phyloP scores from a whole-genome alignment of 2,329 filamentous ascomycete genomes.

The Ophiostoma sp. region DNA sequence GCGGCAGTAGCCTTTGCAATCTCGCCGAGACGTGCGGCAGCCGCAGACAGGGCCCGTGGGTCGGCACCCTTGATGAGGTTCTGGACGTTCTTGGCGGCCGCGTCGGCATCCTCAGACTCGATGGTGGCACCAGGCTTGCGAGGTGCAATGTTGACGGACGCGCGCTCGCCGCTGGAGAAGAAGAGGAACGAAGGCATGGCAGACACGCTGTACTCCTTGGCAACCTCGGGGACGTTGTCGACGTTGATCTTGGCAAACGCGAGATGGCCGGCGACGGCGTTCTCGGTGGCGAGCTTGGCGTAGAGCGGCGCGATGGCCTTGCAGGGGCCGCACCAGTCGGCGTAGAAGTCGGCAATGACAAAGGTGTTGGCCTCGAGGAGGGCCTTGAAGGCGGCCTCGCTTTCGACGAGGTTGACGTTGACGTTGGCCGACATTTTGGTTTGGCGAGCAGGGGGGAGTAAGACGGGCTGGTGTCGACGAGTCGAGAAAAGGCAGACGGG shows the following conservation, averaged over 20 bases:
- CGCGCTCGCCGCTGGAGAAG: conserved; percentile 50
- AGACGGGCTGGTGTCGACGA: not conserved
- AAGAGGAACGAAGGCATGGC: conserved; percentile 57
- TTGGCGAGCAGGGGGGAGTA: not conserved
- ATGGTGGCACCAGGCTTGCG: conserved; percentile 18
- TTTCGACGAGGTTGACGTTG: conserved; percentile 37
- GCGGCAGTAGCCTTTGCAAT: conserved; percentile 24
- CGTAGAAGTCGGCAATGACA: conserved; percentile 54
- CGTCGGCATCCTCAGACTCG: conserved; percentile 21
- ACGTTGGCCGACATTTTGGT: conserved; percentile 19
- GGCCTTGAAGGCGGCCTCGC: conserved; percentile 43
- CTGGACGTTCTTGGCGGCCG: conserved; percentile 18
- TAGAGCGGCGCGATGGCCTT: conserved; percentile 54
- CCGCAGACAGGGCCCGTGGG: conserved; percentile 27
- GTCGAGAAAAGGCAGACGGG: not conserved
- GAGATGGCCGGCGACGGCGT: conserved; percentile 39
- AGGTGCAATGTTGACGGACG: conserved; percentile 31
- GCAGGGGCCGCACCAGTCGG: conserved; percentile 58
- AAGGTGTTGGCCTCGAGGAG: conserved; percentile 45
- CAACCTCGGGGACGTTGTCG: conserved; percentile 48
- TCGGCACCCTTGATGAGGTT: conserved; percentile 29
- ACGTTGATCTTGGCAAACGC: conserved; percentile 57
- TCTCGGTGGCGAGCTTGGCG: conserved; percentile 41
- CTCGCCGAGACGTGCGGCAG: conserved; percentile 26
- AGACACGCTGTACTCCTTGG: conserved; percentile 45